These are phyloP conservation scores for Hypoxylon sp. DNA, from an alignment of 2,329 filamentous ascomycete genomes.

Conservation along the genomic window DNA sequence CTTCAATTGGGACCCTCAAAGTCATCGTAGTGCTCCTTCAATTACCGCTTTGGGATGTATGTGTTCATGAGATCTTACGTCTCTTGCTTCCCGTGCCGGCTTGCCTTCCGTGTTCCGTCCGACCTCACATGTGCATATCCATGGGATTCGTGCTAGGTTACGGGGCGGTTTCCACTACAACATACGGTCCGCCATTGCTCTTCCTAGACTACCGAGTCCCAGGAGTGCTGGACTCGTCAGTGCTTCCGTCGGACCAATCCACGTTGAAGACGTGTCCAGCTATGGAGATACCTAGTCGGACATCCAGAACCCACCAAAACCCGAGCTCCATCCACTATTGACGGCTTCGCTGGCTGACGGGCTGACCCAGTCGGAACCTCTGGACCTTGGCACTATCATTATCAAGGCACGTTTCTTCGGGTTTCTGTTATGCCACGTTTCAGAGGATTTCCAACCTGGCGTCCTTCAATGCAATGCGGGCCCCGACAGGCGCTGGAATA, in stretches of 20 bases:
- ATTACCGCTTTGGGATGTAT: conserved; percentile 34
- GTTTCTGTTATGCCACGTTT: conserved; percentile 49
- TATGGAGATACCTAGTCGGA: conserved; percentile 30
- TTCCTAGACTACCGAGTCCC: conserved; percentile 31
- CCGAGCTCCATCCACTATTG: conserved; percentile 20
- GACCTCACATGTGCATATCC: conserved; percentile 43
- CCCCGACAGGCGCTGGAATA: conserved; percentile 34
- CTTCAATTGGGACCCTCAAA: conserved; percentile 26
- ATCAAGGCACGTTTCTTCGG: conserved; percentile 45
- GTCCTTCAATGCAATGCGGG: conserved; percentile 35
- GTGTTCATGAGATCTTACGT: conserved; percentile 41
- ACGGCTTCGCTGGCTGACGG: conserved; percentile 23
- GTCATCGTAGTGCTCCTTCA: conserved; percentile 14
- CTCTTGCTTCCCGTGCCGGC: conserved; percentile 35
- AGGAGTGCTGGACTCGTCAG: conserved; percentile 29
- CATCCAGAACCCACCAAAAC: conserved; percentile 37
- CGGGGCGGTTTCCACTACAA: conserved; percentile 32
- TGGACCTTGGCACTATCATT: conserved; percentile 36
- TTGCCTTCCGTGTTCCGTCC: conserved; percentile 34
- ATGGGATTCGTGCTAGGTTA: conserved; percentile 35
- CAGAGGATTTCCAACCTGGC: conserved; percentile 37
- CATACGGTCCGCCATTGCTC: conserved; percentile 23
- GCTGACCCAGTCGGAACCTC: conserved; percentile 30
- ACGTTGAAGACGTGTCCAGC: conserved; percentile 40
- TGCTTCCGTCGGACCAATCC: conserved; percentile 38